Base-by-base conservation (phyloP, 1,284 basidiomycete genomes). In the Prillingera fragicola region DNA sequence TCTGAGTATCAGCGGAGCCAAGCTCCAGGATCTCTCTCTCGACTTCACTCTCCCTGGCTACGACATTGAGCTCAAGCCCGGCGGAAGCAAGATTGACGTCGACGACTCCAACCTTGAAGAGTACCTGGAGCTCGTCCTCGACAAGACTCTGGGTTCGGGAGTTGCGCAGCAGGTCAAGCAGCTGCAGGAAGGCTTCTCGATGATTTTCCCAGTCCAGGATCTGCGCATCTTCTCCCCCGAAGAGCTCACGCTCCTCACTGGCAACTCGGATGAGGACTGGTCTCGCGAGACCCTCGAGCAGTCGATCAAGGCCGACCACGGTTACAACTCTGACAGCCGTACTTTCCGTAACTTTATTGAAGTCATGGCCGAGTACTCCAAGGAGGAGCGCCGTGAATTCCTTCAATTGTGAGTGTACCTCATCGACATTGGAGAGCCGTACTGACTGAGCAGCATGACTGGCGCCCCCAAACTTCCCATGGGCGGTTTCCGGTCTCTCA, bases 1-100 rank as follows among this genome's bases (percentile, higher is more conserved):
- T 4, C 51, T 75, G 33, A 62, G 66, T 19, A 67, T 91, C 51
- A 78, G 79, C 21, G 78, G 72, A 9, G 74, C 72, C 3, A 73
- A 72, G 36, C 59, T 98, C 5, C 84, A 87, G 52, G 88, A 94
- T 62, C 79, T 99, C 29, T 82, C 85, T 0, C 78, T 98, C 24
- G 94, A 98, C 73, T 97, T 97, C 67, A 96, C 92, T 4, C 77
- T 98, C 13, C 95, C 95, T 8, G 95, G 95, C 8, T 90, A 94
- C 59, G 83, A 89, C 59, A 85, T 96, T 46, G 89, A 95, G 69
- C 77, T 97, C 36, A 80, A 82, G 82, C 78, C 83, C 25, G 83
- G 83, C 37, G 92, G 92, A 24, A 78, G 79, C 33, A 78, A 87
- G 52, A 80, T 84, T 36, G 69, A 79, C 15, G 91, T 99, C 5